Conservation (phyloP, 2,329 filamentous ascomycete species). For the Thelonectria olida region DNA sequence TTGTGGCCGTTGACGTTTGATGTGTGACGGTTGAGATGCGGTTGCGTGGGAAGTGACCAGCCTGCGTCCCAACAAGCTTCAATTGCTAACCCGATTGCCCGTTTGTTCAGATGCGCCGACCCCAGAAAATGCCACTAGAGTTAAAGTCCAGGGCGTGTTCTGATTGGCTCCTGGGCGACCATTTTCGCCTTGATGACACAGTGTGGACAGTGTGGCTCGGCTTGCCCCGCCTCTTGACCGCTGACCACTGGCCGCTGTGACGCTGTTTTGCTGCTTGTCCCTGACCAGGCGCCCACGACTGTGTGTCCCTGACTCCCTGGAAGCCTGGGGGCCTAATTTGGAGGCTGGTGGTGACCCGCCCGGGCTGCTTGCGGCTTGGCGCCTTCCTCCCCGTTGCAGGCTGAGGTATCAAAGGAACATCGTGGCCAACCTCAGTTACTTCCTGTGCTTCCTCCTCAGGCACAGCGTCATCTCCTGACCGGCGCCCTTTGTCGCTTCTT, state of each 20-base stretch:
- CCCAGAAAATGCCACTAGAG: neutral
- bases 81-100: neutral
- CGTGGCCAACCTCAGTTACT: conserved; percentile 26
- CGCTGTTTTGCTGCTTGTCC: neutral
- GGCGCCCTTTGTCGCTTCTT: conserved; percentile 19
- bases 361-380: neutral
- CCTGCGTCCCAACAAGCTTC: neutral
- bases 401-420: conserved; percentile 35
- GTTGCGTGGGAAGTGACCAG: too few relatives aligned
- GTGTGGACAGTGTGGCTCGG: neutral
- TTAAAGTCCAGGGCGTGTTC: neutral
- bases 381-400: conserved; percentile 7
- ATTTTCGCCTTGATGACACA: neutral
- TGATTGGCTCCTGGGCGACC: neutral
- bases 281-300: neutral
- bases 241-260: neutral
- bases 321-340: neutral
- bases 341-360: neutral
- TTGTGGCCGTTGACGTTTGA: neutral
- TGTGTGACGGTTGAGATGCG: neutral
- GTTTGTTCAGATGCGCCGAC: neutral
- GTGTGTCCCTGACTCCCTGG: neutral
- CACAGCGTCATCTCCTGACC: conserved; percentile 38
- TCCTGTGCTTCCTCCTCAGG: conserved; percentile 1
- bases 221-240: neutral